Base-by-base conservation (phyloP, 768 basidiomycete genomes). In the Galerina marginata region DNA sequence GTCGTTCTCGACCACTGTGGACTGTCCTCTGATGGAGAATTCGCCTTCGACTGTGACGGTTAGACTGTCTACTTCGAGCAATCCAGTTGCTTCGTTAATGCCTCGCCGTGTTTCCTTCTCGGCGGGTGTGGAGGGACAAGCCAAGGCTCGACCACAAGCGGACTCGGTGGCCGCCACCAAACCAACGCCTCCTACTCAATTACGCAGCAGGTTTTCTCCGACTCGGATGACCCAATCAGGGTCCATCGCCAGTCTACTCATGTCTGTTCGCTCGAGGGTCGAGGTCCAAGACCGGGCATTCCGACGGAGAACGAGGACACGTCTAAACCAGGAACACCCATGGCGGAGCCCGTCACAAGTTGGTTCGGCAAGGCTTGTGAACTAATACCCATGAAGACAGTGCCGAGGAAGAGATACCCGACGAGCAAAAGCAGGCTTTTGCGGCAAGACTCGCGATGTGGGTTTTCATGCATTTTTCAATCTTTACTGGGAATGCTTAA, bases 371-470 rank as follows among this genome's bases (percentile, higher is more conserved):
- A 64, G 23, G 67, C 68, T 9, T 58, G 47, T 46, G 63, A 59
- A 43, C 60, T 67, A 16, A 60, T 65, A 7, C 10, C 65, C 67
- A 54, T 69, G 72, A 68, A 26, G 63, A 64, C n/a, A 61, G 61
- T 25, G 62, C 56, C 9, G 64, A 60, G 9, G 63, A 62, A 25
- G 60, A 58, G n/a, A 36, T 56, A 46, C 71, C 75, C 3, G 67
- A 68, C 3, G 71, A 70, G 47, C 76, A 76, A 57, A 74, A 73
- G 40, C 72, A 69, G 58, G 73, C 66, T 26, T 75, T 70, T 73
- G 67, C 66, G n/a, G 33, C 72, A 60, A 60, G n/a, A 78, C 71
- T 15, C 62, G 66, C 56, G 68, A 71, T 65, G 79, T 67, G 57
- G 67, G 69, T 65, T 33, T 60, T 60, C 20, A 58, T 55, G 4